Evolutionary conservation across 1,284 basidiomycete genomes (phyloP).

Genomic region (Cryptococcus sp.): DNA sequence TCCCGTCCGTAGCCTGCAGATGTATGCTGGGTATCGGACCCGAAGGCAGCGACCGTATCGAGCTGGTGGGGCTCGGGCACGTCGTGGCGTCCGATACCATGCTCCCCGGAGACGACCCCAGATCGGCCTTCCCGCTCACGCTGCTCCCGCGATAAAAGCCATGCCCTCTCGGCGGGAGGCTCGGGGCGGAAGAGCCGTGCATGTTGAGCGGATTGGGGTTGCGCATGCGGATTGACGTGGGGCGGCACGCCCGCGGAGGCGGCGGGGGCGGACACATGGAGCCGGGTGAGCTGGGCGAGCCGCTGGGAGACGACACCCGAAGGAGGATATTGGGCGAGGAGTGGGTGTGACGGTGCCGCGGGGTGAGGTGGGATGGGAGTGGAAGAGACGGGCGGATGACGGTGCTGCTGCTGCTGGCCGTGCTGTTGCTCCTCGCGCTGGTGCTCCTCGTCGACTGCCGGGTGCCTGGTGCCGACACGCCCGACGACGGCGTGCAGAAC

Average conservation of each 20-base stretch:
- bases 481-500: not conserved
- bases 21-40: not conserved
- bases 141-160: not conserved
- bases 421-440: not conserved
- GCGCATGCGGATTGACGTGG: slow-evolving; percentile 17
- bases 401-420: not conserved
- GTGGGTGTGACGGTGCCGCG: slow-evolving; percentile 18
- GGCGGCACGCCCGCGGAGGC: slow-evolving; percentile 9
- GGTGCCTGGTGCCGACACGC: not conserved
- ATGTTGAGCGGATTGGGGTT: slow-evolving; percentile 20
- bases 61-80: slow-evolving; percentile 16
- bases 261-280: slow-evolving; percentile 14
- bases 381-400: slow-evolving; percentile 10
- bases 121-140: not conserved
- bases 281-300: slow-evolving; percentile 1
- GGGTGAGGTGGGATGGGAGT: slow-evolving; percentile 11
- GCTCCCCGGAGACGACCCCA: slow-evolving; percentile 20
- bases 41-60: slow-evolving; percentile 13
- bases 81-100: slow-evolving; percentile 14
- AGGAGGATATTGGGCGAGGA: slow-evolving; percentile 18
- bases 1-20: not conserved
- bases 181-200: not conserved
- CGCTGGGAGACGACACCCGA: not conserved
- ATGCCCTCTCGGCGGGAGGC: not conserved
- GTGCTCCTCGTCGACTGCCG: not conserved